A percentile compares a stretch with the other conserved stretches of the same genome.
Conservation (phyloP, 2,329 filamentous ascomycete genomes). For the Colletotrichum sp. region DNA sequence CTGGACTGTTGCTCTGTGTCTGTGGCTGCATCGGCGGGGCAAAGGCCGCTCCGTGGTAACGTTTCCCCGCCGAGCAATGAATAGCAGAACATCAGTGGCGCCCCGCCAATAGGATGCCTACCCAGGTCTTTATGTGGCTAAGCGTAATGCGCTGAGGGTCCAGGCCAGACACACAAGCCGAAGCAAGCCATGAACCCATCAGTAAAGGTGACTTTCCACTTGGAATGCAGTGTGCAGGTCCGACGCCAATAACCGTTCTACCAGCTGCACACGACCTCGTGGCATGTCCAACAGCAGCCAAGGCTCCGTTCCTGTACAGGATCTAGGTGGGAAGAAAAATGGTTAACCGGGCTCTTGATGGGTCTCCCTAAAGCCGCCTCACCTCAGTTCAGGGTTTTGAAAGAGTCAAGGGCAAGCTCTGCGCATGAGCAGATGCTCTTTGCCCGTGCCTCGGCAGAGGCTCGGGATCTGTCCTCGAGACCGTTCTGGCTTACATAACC, state of each 20-base stretch:
- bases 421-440: neutral
- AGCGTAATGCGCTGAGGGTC: neutral
- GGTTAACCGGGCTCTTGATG: neutral
- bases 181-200: slow-evolving; percentile 2
- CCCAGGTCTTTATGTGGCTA: neutral
- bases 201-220: neutral
- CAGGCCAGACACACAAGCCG: neutral
- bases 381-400: neutral
- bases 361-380: neutral
- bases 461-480: neutral
- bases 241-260: neutral
- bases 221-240: neutral
- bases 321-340: too few relatives aligned
- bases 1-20: neutral
- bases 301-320: neutral
- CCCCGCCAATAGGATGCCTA: neutral
- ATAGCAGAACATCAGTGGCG: neutral
- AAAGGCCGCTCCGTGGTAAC: neutral
- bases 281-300: neutral
- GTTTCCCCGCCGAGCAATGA: neutral
- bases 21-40: neutral
- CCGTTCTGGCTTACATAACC: neutral
- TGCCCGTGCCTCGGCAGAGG: neutral
- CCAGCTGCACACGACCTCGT: neutral
- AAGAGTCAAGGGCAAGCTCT: neutral